phyloP scores from a whole-genome alignment of 148 eudicot species.

The Chenopodium quinoa region DNA sequence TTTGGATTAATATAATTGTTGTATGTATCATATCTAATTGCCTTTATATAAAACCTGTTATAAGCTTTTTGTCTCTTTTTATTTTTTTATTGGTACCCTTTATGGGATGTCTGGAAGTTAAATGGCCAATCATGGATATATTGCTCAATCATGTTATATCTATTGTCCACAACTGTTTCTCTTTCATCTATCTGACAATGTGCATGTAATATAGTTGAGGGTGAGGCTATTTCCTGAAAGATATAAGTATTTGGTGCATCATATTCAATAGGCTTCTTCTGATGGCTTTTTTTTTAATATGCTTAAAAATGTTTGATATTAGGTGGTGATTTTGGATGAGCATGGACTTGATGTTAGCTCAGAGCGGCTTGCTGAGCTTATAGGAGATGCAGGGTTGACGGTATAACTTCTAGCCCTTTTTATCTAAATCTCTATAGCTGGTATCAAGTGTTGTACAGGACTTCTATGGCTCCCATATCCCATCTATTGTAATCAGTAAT shows the following conservation, averaged over 20 bases:
- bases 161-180: not conserved
- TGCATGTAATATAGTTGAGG: not conserved
- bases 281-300: not conserved
- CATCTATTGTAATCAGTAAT: not conserved
- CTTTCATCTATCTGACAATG: not conserved
- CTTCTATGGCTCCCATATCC: not conserved
- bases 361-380: constrained; percentile 66
- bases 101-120: not conserved
- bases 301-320: not conserved
- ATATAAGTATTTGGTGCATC: not conserved
- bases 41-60: not conserved
- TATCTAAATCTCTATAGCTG: not conserved
- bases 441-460: not conserved
- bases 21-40: not conserved
- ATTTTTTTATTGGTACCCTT: not conserved
- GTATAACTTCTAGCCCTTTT: constrained; percentile 27
- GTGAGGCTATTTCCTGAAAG: not conserved
- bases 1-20: too few relatives aligned
- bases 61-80: not conserved
- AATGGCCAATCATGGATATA: not conserved
- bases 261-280: not conserved
- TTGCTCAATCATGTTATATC: not conserved
- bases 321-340: constrained; percentile 93
- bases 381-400: constrained; percentile 76
- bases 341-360: constrained; percentile 59